Base-by-base conservation (phyloP, 148 eudicot genomes). In the Arbutus unedo region DNA sequence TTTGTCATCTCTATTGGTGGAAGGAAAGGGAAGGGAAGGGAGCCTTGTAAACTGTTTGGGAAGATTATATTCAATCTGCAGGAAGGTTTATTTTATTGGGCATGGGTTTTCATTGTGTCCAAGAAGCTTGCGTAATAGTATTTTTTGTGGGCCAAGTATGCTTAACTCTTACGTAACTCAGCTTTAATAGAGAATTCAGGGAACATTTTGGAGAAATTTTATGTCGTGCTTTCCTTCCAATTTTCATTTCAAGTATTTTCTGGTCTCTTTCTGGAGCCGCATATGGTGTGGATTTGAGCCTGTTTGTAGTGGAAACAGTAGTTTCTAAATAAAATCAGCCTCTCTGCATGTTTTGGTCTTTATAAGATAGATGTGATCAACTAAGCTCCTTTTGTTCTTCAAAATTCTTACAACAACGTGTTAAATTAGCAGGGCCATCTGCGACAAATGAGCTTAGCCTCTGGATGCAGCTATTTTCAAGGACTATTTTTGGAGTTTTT, bases 401-500 rank as follows among this genome's bases (percentile, higher is more conserved):
- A 62, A 8, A 6, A 62, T 62, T 62, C 38, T 23, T 21, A 62
- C 2, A 8, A 8, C 68, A 21, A 8, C 10, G 43, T 2, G 6
- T 14, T 31, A 66, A 25, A 66, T 81, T 51, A 77, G 56, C 83
- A 81, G 83, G 50, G 77, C 45, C 50, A 70, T 18, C 57, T 72
- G 19, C 9, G 14, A 51, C 76, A 21, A 81, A 11, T 8, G 10
- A 80, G 83, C 21, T 71, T 54, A 5, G 83, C 83, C 44, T 31
- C 76, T 81, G 83, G 74, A 71, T 70, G 21, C 54, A 71, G 77
- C 83, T 16, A 57, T 53, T 18, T 51, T 54, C 83, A 71, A 53
- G 47, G 67, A 43, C 56, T 81, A 11, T 47, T 74, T 73, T 71
- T 13, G 51, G 83, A 53, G 76, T 71, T 81, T 16, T 31, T 50